Base-by-base conservation (phyloP, 208 protist genomes). In the Porcisia hertigi region DNA sequence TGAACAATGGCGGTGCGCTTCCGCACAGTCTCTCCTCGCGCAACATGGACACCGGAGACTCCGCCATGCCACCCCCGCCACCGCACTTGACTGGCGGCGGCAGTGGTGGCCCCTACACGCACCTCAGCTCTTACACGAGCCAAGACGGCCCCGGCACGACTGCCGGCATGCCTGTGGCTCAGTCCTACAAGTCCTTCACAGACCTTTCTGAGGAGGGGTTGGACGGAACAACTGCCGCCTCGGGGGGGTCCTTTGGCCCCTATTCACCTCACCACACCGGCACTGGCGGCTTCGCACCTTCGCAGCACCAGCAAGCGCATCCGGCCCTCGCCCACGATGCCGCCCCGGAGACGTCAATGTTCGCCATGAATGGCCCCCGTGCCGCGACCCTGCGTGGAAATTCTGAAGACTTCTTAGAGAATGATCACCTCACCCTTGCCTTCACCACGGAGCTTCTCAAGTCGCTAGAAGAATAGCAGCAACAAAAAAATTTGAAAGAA, bases 381-480 rank as follows among this genome's bases (percentile, higher is more conserved):
- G 53, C 65, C 4, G 76, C 73, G 5, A 49, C 76, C 7, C 71
- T 74, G 60, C 72, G 74, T 41, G 71, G 66, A 25, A 73, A 76
- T 16, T 25, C 73, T n/a, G 80, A 83, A 18, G 74, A 83, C 23
- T 73, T 79, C 41, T 52, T 78, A 43, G 76, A 84, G n/a, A 73
- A 87, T 65, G 82, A 83, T 58, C 79, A 76, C 60, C 66, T 84
- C 70, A 77, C 78, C 12, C 67, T 82, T 49, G 76, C 79, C 62
- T 79, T 87, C 71, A 81, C 78, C 6, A 78, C 79, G 5, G 79
- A 83, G 49, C 73, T 86, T 47, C 79, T 86, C n/a, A 81, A 84
- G 57, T 77, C 79, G 4, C 69, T 85, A 23, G 81, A 85, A 57
- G 79, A 82, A 23, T 85, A 78, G 41, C 12, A 60, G 14, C 47